phyloP scores from a whole-genome alignment of 495 filamentous ascomycete genomes.

The Tuber calosporum region DNA sequence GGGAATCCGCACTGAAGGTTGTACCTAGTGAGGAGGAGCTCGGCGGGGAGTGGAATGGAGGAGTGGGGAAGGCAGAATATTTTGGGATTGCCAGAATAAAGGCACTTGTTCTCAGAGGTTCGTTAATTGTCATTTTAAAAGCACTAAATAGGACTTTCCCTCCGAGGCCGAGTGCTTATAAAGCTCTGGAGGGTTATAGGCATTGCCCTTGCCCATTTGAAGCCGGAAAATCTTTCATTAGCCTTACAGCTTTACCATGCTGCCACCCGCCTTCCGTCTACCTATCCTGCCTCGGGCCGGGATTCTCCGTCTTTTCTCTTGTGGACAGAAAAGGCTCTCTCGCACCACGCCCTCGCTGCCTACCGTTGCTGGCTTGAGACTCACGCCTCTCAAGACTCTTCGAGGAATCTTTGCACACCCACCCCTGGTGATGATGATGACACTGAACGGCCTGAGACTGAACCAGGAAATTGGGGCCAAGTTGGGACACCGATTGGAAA shows the following conservation, averaged over 20 bases:
- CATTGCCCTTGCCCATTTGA: slow-evolving; percentile 35
- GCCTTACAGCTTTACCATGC: slow-evolving; percentile 38
- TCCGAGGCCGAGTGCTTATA: slow-evolving; percentile 10
- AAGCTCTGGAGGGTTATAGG: slow-evolving; percentile 16
- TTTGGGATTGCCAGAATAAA: slow-evolving; percentile 41
- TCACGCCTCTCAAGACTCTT: slow-evolving; percentile 46
- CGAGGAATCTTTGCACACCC: background rate
- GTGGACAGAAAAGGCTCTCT: slow-evolving; percentile 41
- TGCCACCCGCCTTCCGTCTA: slow-evolving; percentile 35
- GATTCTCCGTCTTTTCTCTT: slow-evolving; percentile 24
- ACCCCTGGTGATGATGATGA: background rate
- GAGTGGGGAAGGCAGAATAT: slow-evolving; percentile 38
- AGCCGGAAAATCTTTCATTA: slow-evolving; percentile 31
- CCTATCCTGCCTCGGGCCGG: slow-evolving; percentile 19
- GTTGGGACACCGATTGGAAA: slow-evolving; percentile 38
- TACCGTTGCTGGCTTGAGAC: slow-evolving; percentile 39
- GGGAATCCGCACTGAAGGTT: slow-evolving; percentile 29
- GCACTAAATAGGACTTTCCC: slow-evolving; percentile 4
- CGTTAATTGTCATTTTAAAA: slow-evolving; percentile 13
- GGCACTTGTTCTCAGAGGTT: slow-evolving; percentile 40
- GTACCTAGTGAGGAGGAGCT: slow-evolving; percentile 39
- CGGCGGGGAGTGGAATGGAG: slow-evolving; percentile 26
- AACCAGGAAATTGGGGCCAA: slow-evolving; percentile 12
- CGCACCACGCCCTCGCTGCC: slow-evolving; percentile 36
- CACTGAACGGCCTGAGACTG: background rate